phyloP scores from a whole-genome alignment of 352 stramenopile genomes.

The Phytophthora idaei region DNA sequence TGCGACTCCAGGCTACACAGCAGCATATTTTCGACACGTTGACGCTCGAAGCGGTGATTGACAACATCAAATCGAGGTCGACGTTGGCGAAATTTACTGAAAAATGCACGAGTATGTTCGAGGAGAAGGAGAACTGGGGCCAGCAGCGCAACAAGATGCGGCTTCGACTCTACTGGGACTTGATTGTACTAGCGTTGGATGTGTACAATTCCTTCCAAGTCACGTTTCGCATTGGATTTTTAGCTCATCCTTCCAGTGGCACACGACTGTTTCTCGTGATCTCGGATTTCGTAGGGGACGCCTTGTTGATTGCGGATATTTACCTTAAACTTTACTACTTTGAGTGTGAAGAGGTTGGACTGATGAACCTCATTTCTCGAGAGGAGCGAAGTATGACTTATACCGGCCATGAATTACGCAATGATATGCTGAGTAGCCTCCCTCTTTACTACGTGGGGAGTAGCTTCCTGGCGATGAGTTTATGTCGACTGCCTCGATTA shows the following conservation, averaged over 20 bases:
- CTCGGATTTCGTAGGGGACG: slow-evolving; percentile 52
- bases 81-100: slow-evolving; percentile 57
- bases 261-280: slow-evolving; percentile 33
- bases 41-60: slow-evolving; percentile 52
- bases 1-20: slow-evolving; percentile 48
- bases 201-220: slow-evolving; percentile 75
- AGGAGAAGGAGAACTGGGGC: slow-evolving; percentile 48
- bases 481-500: slow-evolving; percentile 63
- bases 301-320: slow-evolving; percentile 53
- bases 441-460: slow-evolving; percentile 73
- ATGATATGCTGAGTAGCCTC: slow-evolving; percentile 51
- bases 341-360: slow-evolving; percentile 57
- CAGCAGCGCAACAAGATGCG: slow-evolving; percentile 60
- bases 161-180: slow-evolving; percentile 68
- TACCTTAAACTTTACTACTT: slow-evolving; percentile 83
- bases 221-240: slow-evolving; percentile 75
- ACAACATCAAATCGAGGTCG: slow-evolving; percentile 52
- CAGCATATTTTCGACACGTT: slow-evolving; percentile 55
- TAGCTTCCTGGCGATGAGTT: slow-evolving; percentile 58
- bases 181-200: slow-evolving; percentile 54
- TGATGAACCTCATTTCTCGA: slow-evolving; percentile 59
- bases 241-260: slow-evolving; percentile 36
- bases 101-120: slow-evolving; percentile 67
- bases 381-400: slow-evolving; percentile 55
- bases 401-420: slow-evolving; percentile 37